Evolutionary conservation across 75 land plant species (phyloP).

Genomic region (Cunninghamia lanceolata): DNA sequence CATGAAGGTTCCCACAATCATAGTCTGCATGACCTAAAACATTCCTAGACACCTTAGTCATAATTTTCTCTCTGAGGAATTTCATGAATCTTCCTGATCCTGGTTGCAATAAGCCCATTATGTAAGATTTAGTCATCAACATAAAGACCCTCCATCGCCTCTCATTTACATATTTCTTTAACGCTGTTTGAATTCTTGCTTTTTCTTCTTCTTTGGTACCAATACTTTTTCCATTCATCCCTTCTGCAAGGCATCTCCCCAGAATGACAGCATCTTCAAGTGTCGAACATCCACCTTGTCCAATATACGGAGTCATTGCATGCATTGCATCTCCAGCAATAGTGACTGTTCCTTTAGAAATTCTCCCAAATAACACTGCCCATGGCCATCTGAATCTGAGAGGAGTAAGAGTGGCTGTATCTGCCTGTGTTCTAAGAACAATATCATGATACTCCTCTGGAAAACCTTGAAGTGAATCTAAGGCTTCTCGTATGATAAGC

Average conservation of each 20-base stretch:
- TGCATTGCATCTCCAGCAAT: constrained; percentile 68
- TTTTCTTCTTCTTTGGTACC: neutral
- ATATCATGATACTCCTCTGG: constrained; percentile 16
- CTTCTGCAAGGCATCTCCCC: constrained; percentile 20
- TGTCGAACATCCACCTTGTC: constrained; percentile 51
- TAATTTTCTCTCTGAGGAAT: constrained; percentile 14
- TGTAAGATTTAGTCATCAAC: constrained; percentile 13
- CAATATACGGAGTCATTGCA: constrained; percentile 52
- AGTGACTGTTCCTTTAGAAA: constrained; percentile 29
- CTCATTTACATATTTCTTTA: constrained; percentile 15
- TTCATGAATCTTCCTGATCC: constrained; percentile 5
- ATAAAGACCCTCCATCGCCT: constrained; percentile 10
- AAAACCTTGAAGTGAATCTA: constrained; percentile 17
- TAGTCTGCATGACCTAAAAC: neutral
- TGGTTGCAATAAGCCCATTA: constrained; percentile 6
- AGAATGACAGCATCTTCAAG: constrained; percentile 55
- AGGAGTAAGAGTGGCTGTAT: constrained; percentile 12
- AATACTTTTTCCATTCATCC: neutral
- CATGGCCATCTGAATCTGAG: constrained; percentile 36
- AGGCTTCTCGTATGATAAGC: constrained; percentile 21
- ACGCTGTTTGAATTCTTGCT: neutral
- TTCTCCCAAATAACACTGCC: constrained; percentile 13
- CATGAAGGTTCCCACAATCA: constrained; percentile 6
- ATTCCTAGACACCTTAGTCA: neutral
- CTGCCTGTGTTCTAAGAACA: constrained; percentile 21